phyloP scores from a whole-genome alignment of 305 asterid genomes.

The Ruellia speciosa region DNA sequence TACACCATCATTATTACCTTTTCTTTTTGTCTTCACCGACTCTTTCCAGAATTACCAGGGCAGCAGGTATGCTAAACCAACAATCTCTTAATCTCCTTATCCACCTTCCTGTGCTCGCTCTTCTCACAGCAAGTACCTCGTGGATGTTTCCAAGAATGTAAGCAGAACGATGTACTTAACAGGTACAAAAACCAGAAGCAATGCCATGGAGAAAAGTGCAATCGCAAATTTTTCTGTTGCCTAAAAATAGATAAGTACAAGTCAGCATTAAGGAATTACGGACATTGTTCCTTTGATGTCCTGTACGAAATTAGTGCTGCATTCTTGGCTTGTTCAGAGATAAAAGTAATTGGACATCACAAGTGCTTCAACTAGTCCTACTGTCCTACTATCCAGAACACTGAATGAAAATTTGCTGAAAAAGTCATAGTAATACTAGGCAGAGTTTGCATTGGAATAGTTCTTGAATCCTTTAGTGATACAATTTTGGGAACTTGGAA shows the following conservation, averaged over 20 bases:
- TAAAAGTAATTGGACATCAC: too few species aligned
- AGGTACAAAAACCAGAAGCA: constrained; percentile 54
- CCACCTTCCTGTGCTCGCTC: constrained; percentile 73
- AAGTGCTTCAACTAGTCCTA: too few species aligned
- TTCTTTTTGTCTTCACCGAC: constrained; percentile 65
- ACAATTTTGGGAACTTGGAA: not conserved
- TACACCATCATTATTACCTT: constrained; percentile 21
- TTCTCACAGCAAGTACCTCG: constrained; percentile 69
- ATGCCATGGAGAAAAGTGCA: constrained; percentile 44
- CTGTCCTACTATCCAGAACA: too few species aligned
- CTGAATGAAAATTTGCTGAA: too few species aligned
- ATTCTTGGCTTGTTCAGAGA: too few species aligned
- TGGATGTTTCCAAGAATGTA: constrained; percentile 56
- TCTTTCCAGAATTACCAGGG: constrained; percentile 66
- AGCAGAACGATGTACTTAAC: constrained; percentile 36
- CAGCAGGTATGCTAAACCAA: constrained; percentile 98
- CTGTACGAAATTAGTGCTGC: not conserved
- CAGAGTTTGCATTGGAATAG: not conserved
- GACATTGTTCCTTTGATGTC: too few species aligned
- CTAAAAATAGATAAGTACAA: constrained; percentile 29
- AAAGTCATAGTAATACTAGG: not conserved
- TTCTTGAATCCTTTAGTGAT: not conserved
- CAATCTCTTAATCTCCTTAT: constrained; percentile 72
- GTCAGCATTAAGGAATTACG: too few species aligned
- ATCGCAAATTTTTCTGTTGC: constrained; percentile 65